Conservation (phyloP, 2,329 filamentous ascomycete genomes). For the Diaporthe longicolla region DNA sequence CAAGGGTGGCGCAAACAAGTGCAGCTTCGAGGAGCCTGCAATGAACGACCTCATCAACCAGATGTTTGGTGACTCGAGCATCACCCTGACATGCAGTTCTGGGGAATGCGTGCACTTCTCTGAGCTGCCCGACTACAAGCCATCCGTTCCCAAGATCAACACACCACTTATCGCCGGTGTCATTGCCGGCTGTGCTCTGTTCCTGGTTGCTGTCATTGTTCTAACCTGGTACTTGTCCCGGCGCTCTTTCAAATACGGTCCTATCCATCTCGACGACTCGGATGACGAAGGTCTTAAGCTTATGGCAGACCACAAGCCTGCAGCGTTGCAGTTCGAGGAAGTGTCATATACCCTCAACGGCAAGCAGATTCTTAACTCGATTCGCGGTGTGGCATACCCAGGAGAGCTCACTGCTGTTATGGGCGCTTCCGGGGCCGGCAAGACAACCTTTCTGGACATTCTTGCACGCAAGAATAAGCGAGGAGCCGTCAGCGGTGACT, state of each 20-base stretch:
- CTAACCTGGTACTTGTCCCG: conserved; percentile 90
- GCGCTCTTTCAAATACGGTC: conserved; percentile 77
- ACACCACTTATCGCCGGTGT: conserved; percentile 95
- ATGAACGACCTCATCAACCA: conserved; percentile 92
- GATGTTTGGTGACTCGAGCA: conserved; percentile 93
- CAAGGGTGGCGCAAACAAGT: conserved; percentile 74
- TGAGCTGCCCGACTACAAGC: conserved; percentile 90
- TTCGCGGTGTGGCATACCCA: conserved; percentile 89
- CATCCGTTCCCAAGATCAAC: conserved; percentile 94
- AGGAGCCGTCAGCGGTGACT: conserved; percentile 82
- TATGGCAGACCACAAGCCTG: conserved; percentile 92
- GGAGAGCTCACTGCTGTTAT: conserved; percentile 98
- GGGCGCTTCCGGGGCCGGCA: conserved; percentile 97
- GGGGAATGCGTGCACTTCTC: conserved; percentile 96
- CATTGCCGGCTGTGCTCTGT: conserved; percentile 87
- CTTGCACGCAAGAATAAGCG: conserved; percentile 97
- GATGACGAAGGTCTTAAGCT: conserved; percentile 90
- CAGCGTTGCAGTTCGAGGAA: conserved; percentile 88
- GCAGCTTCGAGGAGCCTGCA: conserved; percentile 89
- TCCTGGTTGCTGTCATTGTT: conserved; percentile 89
- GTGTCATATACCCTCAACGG: conserved; percentile 90
- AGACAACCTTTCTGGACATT: conserved; percentile 97
- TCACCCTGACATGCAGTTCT: conserved; percentile 83
- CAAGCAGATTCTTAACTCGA: conserved; percentile 84
- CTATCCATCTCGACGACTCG: conserved; percentile 88